Conservation (phyloP, 345 rosid species). For the Punica granatum region DNA sequence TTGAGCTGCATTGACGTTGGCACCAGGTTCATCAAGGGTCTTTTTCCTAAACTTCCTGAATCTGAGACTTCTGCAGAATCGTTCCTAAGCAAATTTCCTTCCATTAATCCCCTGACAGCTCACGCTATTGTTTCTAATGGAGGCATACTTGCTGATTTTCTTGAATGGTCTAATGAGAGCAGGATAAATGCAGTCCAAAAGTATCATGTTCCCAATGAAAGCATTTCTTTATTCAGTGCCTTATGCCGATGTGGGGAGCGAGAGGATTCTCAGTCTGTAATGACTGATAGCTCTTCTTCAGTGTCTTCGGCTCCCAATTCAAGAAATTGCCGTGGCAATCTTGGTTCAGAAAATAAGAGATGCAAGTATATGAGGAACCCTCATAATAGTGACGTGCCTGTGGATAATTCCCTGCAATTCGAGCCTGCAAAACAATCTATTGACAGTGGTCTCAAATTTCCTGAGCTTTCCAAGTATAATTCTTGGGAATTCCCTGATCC, state of each 20-base stretch:
- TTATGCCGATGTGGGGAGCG: constrained; percentile 72
- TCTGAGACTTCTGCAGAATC: constrained; percentile 87
- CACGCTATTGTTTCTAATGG: constrained; percentile 67
- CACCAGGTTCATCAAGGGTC: constrained; percentile 29
- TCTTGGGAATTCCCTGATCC: background rate
- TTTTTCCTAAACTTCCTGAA: constrained; percentile 62
- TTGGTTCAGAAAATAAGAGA: constrained; percentile 36
- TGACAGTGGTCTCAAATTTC: constrained; percentile 26
- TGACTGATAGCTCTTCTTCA: constrained; percentile 90
- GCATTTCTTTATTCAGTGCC: constrained; percentile 52
- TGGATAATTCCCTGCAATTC: constrained; percentile 35
- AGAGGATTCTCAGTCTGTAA: constrained; percentile 83
- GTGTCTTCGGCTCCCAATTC: constrained; percentile 74
- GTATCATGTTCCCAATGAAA: constrained; percentile 64
- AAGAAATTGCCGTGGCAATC: constrained; percentile 32
- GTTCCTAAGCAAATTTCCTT: constrained; percentile 85
- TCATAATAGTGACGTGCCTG: constrained; percentile 20
- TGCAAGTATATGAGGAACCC: constrained; percentile 20
- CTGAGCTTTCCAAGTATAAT: constrained; percentile 11
- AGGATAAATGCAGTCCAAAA: constrained; percentile 45
- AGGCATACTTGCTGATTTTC: constrained; percentile 50
- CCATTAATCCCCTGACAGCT: constrained; percentile 79
- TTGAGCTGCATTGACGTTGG: constrained; percentile 49
- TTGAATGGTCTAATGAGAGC: constrained; percentile 50
- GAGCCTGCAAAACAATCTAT: constrained; percentile 27